Base-by-base conservation (phyloP, 208 protist species). In the Crithidia bombi region DNA sequence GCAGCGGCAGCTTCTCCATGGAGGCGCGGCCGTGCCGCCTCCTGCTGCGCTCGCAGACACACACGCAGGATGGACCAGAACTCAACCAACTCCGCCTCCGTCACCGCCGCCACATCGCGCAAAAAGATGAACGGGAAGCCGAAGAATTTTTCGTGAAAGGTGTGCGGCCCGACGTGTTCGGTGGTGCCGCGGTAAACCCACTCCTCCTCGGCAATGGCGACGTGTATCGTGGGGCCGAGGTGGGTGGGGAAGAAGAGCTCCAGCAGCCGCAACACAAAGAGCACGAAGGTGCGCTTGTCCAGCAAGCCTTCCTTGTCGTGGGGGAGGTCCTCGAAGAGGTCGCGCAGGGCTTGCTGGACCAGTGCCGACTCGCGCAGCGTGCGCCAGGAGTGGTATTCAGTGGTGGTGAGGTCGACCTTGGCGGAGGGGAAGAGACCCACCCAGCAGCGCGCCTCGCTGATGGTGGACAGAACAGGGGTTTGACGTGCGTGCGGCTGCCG, bases 141-240 rank as follows among this genome's bases (percentile, higher is more conserved):
- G 43, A 94, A 96, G 44, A 94, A 91, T 47, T 90, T 90, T 54
- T 93, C 86, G 75, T 85, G 91, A 56, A 96, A 96, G 25, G 78
- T 81, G 30, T 82, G 82, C 59, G 93, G 92, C 23, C 54, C 63
- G 17, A 93, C 66, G 64, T 90, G 69, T 28, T 93, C 86, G 19
- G 79, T 90, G 15, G 84, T 91, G 47, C 91, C 91, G 33, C 91
- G 86, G 69, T 86, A 96, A 9, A 82, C 59, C 89, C 91, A 96
- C 69, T 94, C 88, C 74, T 96, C 91, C 61, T 93, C 87, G 3
- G 91, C 91, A 41, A 96, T 85, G 9, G 76, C 83, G 49, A 91
- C 59, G 81, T 87, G 87, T 19, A 71, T 55, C 12, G 75, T 70
- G 0, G 32, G 19, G 3, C 56, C 43, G 12, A 85, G 75, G 55